A percentile compares a stretch with the other conserved stretches of the same genome.
phyloP scores from a whole-genome alignment of 768 basidiomycete genomes.

The Phallus indusiatus region DNA sequence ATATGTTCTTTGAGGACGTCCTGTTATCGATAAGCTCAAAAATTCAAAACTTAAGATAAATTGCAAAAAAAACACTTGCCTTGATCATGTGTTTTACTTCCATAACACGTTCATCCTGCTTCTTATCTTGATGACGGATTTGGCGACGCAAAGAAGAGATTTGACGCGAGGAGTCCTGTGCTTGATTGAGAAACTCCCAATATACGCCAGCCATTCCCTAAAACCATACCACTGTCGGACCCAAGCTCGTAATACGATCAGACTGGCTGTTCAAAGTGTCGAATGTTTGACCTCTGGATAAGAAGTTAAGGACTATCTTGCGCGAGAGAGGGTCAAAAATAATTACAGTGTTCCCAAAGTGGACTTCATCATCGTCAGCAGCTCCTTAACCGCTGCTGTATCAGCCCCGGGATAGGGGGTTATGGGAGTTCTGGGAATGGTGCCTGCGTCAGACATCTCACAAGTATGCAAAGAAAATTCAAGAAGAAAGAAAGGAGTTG shows the following conservation, averaged over 20 bases:
- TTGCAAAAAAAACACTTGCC: neutral
- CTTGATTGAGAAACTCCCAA: neutral
- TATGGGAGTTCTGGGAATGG: constrained; percentile 6
- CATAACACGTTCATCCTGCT: constrained; percentile 15
- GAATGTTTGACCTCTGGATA: constrained; percentile 24
- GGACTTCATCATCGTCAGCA: constrained; percentile 10
- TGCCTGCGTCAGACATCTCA: neutral
- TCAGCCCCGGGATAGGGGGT: constrained; percentile 10
- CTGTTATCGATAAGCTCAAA: neutral
- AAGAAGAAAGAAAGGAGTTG: neutral
- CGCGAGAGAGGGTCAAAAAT: neutral
- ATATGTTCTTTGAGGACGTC: constrained; percentile 20
- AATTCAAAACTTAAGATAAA: neutral
- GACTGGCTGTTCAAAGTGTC: constrained; percentile 24
- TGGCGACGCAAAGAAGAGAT: constrained; percentile 18
- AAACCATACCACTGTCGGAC: constrained; percentile 20
- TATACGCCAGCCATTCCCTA: neutral
- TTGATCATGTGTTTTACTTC: constrained; percentile 22
- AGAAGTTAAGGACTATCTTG: neutral
- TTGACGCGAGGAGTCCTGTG: constrained; percentile 14
- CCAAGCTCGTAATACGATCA: constrained; percentile 18
- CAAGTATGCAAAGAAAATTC: neutral
- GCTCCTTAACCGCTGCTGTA: constrained; percentile 7
- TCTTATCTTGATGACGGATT: constrained; percentile 14
- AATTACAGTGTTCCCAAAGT: constrained; percentile 8